Evolutionary conservation across 1,284 basidiomycete genomes (phyloP).

Genomic region (Erythrobasidium hasegawianum): DNA sequence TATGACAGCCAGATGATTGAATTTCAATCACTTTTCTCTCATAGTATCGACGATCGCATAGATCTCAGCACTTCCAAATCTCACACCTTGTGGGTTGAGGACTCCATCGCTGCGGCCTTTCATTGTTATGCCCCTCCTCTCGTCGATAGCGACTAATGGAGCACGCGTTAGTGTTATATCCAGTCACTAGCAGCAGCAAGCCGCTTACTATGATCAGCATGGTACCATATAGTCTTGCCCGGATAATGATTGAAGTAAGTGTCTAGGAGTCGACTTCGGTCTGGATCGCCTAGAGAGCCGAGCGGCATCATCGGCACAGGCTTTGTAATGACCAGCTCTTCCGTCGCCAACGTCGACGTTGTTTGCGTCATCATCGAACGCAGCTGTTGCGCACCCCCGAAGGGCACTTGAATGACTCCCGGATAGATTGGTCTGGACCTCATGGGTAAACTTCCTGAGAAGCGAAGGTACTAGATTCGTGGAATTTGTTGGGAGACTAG

Average conservation of each 20-base stretch:
- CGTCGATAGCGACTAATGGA: not conserved
- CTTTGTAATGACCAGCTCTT: slow-evolving; percentile 63
- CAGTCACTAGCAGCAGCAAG: no score
- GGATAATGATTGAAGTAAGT: slow-evolving; percentile 67
- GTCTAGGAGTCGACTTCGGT: slow-evolving; percentile 60
- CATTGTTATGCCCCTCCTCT: slow-evolving; percentile 65
- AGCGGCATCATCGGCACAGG: slow-evolving; percentile 82
- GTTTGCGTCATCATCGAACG: slow-evolving; percentile 56
- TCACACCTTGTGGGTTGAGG: slow-evolving; percentile 69
- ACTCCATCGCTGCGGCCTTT: slow-evolving; percentile 71
- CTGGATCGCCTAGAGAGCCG: slow-evolving; percentile 70
- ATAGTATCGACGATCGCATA: slow-evolving; percentile 70
- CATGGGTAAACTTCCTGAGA: slow-evolving; percentile 57
- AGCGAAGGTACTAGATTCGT: slow-evolving; percentile 57
- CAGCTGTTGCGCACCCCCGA: slow-evolving; percentile 59
- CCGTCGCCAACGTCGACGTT: slow-evolving; percentile 50
- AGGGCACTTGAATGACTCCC: slow-evolving; percentile 78
- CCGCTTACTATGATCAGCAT: slow-evolving; percentile 57
- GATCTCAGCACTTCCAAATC: slow-evolving; percentile 79
- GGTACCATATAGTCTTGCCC: slow-evolving; percentile 63
- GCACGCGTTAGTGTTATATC: no score
- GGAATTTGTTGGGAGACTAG: slow-evolving; percentile 52
- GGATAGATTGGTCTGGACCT: slow-evolving; percentile 67
- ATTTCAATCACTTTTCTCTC: slow-evolving; percentile 25
- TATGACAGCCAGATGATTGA: not conserved